These are phyloP conservation scores for Celoporthe dispersa DNA, from an alignment of 2,329 filamentous ascomycete genomes.

Conservation along the genomic window DNA sequence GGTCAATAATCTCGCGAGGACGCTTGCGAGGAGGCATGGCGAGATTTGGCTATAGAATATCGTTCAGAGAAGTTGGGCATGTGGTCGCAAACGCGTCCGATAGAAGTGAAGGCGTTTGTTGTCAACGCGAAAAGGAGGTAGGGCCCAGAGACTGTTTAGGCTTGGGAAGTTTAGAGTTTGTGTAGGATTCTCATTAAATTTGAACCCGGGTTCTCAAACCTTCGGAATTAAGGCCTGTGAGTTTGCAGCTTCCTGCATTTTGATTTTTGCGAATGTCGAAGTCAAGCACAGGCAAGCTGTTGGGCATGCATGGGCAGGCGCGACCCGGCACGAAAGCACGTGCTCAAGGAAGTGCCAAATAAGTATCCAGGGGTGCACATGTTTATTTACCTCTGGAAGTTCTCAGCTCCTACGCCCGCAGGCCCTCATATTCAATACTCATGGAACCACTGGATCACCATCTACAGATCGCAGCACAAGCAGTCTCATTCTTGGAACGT, in stretches of 20 bases:
- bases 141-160: background rate
- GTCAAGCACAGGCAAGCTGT: background rate
- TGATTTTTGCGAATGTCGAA: background rate
- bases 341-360: background rate
- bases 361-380: background rate
- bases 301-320: background rate
- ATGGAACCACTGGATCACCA: background rate
- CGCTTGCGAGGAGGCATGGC: conserved; percentile 42
- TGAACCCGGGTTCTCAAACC: background rate
- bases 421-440: background rate
- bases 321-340: conserved; percentile 4
- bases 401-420: background rate
- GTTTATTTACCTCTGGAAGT: background rate
- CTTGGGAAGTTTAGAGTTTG: background rate
- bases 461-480: background rate
- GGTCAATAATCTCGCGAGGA: conserved; percentile 43
- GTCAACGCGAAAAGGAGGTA: background rate
- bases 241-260: too few relatives aligned
- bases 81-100: background rate
- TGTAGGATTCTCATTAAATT: background rate
- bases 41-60: background rate
- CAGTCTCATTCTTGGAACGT: background rate
- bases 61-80: background rate
- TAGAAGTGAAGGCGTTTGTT: background rate
- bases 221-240: background rate